A percentile compares a stretch with the other conserved stretches of the same genome.
These are phyloP conservation scores for Pseudogymnoascus sp. DNA, from an alignment of 2,329 filamentous ascomycete species.

Conservation along the genomic window DNA sequence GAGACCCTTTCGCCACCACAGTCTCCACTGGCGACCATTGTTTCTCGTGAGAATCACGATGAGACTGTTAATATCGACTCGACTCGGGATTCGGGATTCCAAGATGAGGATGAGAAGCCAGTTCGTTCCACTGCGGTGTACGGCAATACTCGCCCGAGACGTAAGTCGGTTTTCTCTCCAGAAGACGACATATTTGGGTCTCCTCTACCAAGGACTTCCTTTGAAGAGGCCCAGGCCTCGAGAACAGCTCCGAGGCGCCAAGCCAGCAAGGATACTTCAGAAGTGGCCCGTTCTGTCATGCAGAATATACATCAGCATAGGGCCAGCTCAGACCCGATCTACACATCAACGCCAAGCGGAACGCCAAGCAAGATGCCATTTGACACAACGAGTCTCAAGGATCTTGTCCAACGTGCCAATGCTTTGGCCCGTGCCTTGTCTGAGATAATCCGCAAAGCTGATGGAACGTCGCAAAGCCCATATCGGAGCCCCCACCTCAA, in stretches of 20 bases:
- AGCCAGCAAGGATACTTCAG: conserved; percentile 32
- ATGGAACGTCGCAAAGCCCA: conserved; percentile 49
- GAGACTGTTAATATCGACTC: conserved; percentile 33
- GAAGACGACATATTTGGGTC: conserved; percentile 58
- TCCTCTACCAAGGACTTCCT: conserved; percentile 10
- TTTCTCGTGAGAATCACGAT: conserved; percentile 22
- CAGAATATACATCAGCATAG: conserved; percentile 53
- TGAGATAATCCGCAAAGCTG: conserved; percentile 50
- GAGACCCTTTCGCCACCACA: conserved; percentile 22
- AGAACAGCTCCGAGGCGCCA: conserved; percentile 14
- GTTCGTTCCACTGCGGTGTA: conserved; percentile 42
- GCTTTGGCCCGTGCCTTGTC: conserved; percentile 52
- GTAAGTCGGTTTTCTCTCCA: conserved; percentile 55
- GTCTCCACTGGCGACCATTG: conserved; percentile 19
- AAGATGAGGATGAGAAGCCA: conserved; percentile 35
- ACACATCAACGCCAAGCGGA: conserved; percentile 23
- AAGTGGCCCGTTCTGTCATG: conserved; percentile 52
- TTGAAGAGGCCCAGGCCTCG: not conserved
- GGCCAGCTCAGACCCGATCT: conserved; percentile 34
- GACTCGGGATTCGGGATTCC: conserved; percentile 36
- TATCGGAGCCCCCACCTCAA: conserved; percentile 38
- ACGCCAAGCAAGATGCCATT: conserved; percentile 50
- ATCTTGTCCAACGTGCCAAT: conserved; percentile 54
- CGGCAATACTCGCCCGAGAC: conserved; percentile 39
- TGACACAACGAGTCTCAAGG: conserved; percentile 60